These are phyloP conservation scores for Epichloe gansuensis DNA, from an alignment of 2,329 filamentous ascomycete species.

Conservation along the genomic window DNA sequence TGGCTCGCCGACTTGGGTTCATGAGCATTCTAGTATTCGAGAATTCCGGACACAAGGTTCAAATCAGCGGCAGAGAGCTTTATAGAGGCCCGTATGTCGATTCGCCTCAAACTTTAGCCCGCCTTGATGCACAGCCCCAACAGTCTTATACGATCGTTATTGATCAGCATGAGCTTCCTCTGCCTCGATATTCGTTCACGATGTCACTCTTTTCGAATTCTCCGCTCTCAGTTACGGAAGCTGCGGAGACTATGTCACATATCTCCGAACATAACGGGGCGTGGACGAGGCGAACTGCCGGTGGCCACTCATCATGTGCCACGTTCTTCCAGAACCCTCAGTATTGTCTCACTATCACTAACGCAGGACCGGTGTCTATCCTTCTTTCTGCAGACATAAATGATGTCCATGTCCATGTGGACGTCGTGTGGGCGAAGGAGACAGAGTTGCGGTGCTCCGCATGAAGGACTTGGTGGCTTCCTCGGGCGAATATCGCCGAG, in stretches of 20 bases:
- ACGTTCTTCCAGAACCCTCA: constrained; percentile 82
- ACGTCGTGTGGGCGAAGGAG: constrained; percentile 65
- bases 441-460: constrained; percentile 56
- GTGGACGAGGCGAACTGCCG: constrained; percentile 73
- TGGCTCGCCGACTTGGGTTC: constrained; percentile 55
- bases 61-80: constrained; percentile 58
- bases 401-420: constrained; percentile 70
- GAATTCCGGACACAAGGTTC: constrained; percentile 56
- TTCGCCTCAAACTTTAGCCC: constrained; percentile 80
- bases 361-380: constrained; percentile 52
- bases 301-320: constrained; percentile 67
- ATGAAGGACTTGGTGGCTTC: constrained; percentile 68
- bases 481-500: constrained; percentile 79
- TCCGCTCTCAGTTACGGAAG: constrained; percentile 48
- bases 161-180: constrained; percentile 66
- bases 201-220: constrained; percentile 67
- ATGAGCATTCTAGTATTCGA: constrained; percentile 80
- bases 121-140: constrained; percentile 36
- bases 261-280: constrained; percentile 46
- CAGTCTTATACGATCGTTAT: constrained; percentile 50
- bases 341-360: constrained; percentile 52
- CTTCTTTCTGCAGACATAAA: constrained; percentile 56
- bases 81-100: constrained; percentile 82
- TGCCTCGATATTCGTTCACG: constrained; percentile 70
- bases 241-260: constrained; percentile 45